Evolutionary conservation across 805 yeast genomes (phyloP), one percentile per base, ranked within the genome.

Genomic region (baker's yeast (Saccharomyces cerevisiae)): DNA sequence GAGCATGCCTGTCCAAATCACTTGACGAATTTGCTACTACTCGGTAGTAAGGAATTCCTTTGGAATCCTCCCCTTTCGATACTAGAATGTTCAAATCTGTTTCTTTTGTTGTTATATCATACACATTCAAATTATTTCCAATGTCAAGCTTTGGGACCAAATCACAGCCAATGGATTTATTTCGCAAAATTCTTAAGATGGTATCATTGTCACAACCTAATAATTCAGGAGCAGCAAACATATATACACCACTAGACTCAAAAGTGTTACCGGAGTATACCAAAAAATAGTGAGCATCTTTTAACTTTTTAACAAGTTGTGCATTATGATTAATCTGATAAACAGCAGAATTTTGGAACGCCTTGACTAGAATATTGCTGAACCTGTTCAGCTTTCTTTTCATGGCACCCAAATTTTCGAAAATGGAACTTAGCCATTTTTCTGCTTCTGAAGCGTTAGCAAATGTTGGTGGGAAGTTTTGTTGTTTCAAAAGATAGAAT

Each of bases 301-400:
- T 78, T 58, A 89, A 72, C n/a, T 74, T 67, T 24, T 79, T 82
- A 56, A 89, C 70, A 49, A 88, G 76, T 31, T 78, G 70, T 54
- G 73, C 71, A 61, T 78, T 75, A 48, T 76, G 78, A 21, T 80
- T 76, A 47, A 85, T 67, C 43, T 81, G 80, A 67, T 82, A 85
- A 56, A 76, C 79, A 65, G 79, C 78, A 24, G 94, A 79, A 64
- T 90, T 91, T 56, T 85, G 87, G 60, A 89, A 88, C 46, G 84
- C 82, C 52, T 82, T 78, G 9, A 85, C 80, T 29, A 89, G 73
- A 28, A 80, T 79, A 41, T 82, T 79, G 41, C 87, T 81, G 62
- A 94, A 89, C 62, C 97, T 82, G 41, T 86, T 79, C 48, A 92
- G 77, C 64, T 89, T 89, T 62, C 98, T 82, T 63, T 94, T 86